Percentiles rank a stretch among this genome's conserved stretches.
Conservation (phyloP, 176 grass and related monocot genomes). For the Oryza coarctata region DNA sequence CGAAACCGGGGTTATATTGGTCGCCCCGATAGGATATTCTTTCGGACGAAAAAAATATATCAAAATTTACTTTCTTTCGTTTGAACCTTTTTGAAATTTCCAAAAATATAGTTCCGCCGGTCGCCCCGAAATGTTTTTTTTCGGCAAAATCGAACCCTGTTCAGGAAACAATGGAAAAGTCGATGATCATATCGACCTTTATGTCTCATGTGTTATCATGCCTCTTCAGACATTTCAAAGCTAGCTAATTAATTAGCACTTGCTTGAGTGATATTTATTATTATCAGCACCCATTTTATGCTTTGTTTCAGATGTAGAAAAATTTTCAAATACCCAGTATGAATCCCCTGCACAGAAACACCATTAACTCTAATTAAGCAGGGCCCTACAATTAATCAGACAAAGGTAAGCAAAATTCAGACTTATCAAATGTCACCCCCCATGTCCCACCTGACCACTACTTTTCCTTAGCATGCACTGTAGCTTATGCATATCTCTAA, state of each 20-base stretch:
- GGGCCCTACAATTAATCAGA: background rate
- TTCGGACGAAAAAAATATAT: too few species aligned
- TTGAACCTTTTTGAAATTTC: too few species aligned
- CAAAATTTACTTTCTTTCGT: too few species aligned
- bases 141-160: too few species aligned
- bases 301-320: background rate
- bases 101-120: too few species aligned
- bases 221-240: background rate
- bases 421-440: background rate
- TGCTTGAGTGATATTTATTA: too few species aligned
- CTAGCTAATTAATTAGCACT: background rate
- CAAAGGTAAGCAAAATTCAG: background rate
- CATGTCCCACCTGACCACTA: background rate
- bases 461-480: background rate
- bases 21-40: too few species aligned
- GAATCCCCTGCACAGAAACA: background rate
- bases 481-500: background rate
- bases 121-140: too few species aligned
- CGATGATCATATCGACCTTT: background rate
- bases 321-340: background rate
- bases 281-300: too few species aligned
- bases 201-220: slow-evolving; percentile 20
- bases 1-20: too few species aligned
- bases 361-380: background rate
- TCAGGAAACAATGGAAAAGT: background rate